Percentiles rank a stretch among this genome's conserved stretches.
phyloP scores from a whole-genome alignment of 176 grass and related monocot species.

The Tillandsia fasciculata region DNA sequence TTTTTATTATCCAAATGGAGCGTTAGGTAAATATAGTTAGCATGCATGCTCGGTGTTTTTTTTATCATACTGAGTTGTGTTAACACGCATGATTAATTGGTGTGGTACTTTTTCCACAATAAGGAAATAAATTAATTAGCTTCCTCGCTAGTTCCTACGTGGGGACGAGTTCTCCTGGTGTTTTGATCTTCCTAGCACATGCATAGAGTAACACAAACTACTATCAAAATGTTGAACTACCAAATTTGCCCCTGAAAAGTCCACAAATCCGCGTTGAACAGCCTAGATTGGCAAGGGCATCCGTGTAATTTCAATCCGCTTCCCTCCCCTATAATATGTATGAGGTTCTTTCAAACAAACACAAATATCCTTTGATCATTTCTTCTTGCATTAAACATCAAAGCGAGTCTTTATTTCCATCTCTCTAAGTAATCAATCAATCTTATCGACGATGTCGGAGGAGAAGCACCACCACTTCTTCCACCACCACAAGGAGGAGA shows the following conservation, averaged over 20 bases:
- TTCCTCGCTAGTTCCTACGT: not conserved
- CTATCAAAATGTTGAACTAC: not conserved
- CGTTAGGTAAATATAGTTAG: too few species aligned
- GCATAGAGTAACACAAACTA: not conserved
- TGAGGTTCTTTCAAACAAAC: not conserved
- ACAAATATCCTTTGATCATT: constrained; percentile 4
- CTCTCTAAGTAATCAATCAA: not conserved
- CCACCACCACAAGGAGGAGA: constrained; percentile 40
- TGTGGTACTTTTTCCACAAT: too few species aligned
- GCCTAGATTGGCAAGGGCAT: not conserved
- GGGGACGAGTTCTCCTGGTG: not conserved
- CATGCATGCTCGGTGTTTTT: too few species aligned
- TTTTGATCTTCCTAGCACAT: not conserved
- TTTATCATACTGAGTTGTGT: too few species aligned
- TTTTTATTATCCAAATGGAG: too few species aligned
- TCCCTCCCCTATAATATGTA: not conserved
- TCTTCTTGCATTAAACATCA: not conserved
- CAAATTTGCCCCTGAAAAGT: constrained; percentile 8
- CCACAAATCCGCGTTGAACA: not conserved
- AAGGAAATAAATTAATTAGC: not conserved
- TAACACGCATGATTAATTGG: too few species aligned
- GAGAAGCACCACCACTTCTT: constrained; percentile 67
- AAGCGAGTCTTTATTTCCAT: not conserved
- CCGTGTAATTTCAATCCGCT: constrained; percentile 2
- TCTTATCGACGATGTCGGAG: constrained; percentile 29